Percentiles rank a stretch among this genome's conserved stretches.
These are phyloP conservation scores for Peronospora tabacina DNA, from an alignment of 352 stramenopile genomes.

Conservation along the genomic window DNA sequence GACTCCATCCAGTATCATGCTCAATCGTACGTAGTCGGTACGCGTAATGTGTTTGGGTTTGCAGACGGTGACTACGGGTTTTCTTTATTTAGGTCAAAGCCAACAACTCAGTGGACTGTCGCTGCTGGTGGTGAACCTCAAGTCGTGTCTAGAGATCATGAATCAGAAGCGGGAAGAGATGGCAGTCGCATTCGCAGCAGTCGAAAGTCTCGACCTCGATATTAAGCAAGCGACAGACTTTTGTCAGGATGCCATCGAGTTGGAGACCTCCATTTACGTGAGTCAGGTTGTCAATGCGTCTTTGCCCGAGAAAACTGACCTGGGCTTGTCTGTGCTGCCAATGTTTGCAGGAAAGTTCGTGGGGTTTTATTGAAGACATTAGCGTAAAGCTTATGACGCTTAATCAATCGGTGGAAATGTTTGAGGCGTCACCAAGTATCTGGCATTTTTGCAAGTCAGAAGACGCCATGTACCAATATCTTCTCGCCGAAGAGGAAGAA, in stretches of 20 bases:
- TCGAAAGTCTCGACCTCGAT: slow-evolving; percentile 67
- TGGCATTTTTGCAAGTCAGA: slow-evolving; percentile 84
- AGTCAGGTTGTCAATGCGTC: slow-evolving; percentile 6
- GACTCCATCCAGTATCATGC: slow-evolving; percentile 79
- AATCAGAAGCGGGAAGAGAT: slow-evolving; percentile 77
- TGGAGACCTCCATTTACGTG: slow-evolving; percentile 67
- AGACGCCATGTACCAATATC: slow-evolving; percentile 67
- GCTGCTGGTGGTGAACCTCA: slow-evolving; percentile 72
- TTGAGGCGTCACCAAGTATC: slow-evolving; percentile 55
- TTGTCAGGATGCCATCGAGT: slow-evolving; percentile 72
- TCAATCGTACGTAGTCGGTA: slow-evolving; percentile 53
- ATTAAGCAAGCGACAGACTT: slow-evolving; percentile 78
- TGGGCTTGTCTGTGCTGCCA: slow-evolving; percentile 3
- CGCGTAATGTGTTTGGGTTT: background rate
- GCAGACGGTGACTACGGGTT: slow-evolving; percentile 2
- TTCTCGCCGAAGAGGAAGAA: slow-evolving; percentile 69
- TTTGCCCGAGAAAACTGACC: slow-evolving; percentile 4
- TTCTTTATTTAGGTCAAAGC: slow-evolving; percentile 51
- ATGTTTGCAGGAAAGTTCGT: slow-evolving; percentile 56
- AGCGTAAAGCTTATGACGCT: slow-evolving; percentile 59
- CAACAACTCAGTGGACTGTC: slow-evolving; percentile 70
- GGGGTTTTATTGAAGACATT: slow-evolving; percentile 76
- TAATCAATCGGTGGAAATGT: slow-evolving; percentile 56
- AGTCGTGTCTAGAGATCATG: slow-evolving; percentile 81
- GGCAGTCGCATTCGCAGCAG: slow-evolving; percentile 57